Evolutionary conservation across 768 basidiomycete genomes (phyloP).

Genomic region (Baorangia bicolor): DNA sequence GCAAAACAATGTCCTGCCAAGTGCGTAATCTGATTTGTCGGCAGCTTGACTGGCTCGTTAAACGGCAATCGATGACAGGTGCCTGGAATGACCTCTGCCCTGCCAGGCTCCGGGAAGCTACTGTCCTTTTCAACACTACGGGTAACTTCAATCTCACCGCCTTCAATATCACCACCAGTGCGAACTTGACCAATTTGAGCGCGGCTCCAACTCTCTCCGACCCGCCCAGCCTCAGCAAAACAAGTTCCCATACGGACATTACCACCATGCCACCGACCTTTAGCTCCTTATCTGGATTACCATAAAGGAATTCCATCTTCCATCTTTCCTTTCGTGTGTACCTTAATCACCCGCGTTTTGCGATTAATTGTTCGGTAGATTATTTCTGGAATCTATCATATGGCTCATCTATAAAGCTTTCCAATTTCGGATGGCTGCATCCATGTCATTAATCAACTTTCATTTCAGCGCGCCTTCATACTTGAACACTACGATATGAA

Average conservation of each 20-base stretch:
- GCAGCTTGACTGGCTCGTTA: background rate
- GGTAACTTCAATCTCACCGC: slow-evolving; percentile 19
- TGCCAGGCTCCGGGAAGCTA: slow-evolving; percentile 12
- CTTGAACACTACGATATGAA: background rate
- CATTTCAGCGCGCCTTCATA: background rate
- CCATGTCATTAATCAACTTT: background rate
- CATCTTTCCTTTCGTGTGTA: background rate
- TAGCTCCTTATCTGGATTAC: slow-evolving; percentile 7
- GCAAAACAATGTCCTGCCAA: slow-evolving; percentile 18
- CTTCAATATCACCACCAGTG: slow-evolving; percentile 5
- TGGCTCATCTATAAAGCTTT: background rate
- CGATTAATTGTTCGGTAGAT: background rate
- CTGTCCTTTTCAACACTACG: slow-evolving; percentile 16
- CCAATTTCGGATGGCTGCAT: background rate
- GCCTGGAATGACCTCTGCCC: slow-evolving; percentile 25
- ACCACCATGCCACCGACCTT: slow-evolving; percentile 16
- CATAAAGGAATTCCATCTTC: background rate
- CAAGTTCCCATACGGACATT: slow-evolving; percentile 14
- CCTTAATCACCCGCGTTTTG: background rate
- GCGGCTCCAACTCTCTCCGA: background rate
- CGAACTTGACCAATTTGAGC: background rate
- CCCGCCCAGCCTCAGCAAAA: background rate
- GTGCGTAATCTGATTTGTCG: slow-evolving; percentile 11
- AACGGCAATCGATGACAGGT: slow-evolving; percentile 6
- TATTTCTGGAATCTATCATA: background rate